Percentiles rank a stretch among this genome's conserved stretches.
phyloP scores from a whole-genome alignment of 352 stramenopile species.

The Globisporangium apiculatum region DNA sequence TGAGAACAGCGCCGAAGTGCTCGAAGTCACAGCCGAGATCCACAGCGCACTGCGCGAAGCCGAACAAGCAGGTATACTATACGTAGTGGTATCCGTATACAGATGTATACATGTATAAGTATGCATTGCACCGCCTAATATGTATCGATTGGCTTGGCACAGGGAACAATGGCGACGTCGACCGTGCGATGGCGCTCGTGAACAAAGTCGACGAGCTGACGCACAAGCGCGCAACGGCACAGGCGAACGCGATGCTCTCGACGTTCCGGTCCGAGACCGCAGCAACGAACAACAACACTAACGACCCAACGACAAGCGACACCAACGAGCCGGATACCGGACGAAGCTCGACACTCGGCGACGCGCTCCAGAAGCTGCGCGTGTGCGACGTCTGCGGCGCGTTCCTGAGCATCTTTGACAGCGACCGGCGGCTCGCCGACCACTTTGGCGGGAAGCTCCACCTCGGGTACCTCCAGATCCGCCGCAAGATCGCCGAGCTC shows the following conservation, averaged over 20 bases:
- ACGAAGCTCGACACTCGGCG: not conserved
- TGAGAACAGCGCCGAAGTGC: slow-evolving; percentile 53
- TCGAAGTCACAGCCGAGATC: slow-evolving; percentile 71
- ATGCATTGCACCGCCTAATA: not conserved
- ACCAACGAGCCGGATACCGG: slow-evolving; percentile 8
- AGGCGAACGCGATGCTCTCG: slow-evolving; percentile 35
- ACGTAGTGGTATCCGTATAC: not conserved
- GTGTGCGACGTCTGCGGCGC: slow-evolving; percentile 90
- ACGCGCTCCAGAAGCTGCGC: slow-evolving; percentile 78
- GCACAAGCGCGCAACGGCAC: slow-evolving; percentile 33
- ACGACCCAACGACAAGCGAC: not conserved
- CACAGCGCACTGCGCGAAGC: slow-evolving; percentile 52
- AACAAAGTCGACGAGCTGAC: slow-evolving; percentile 61
- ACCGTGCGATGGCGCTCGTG: slow-evolving; percentile 53
- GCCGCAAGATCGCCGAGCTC: slow-evolving; percentile 79
- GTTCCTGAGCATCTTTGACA: slow-evolving; percentile 91
- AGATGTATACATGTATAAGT: not conserved
- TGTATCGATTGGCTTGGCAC: not conserved
- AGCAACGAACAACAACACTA: not conserved
- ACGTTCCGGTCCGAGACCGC: slow-evolving; percentile 22
- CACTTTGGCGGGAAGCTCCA: slow-evolving; percentile 91
- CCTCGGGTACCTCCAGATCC: slow-evolving; percentile 86
- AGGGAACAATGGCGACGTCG: slow-evolving; percentile 51
- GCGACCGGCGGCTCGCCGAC: slow-evolving; percentile 81
- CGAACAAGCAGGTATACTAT: slow-evolving; percentile 30